Base-by-base conservation (phyloP, 1,284 basidiomycete species). In the Ustilago vetiveriae region DNA sequence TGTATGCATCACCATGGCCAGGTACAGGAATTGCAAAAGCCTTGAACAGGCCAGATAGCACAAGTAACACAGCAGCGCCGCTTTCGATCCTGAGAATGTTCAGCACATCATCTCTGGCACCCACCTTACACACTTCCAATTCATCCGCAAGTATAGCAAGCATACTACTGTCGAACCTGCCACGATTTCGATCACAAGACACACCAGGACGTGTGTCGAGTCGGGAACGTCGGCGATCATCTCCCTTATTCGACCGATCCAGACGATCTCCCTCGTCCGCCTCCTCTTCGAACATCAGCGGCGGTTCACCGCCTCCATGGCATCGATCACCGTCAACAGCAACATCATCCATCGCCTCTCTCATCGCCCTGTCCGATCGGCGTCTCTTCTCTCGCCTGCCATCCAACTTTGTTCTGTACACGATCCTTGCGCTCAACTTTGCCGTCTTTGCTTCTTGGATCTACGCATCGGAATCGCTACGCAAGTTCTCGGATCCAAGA, bases 401-500 rank as follows among this genome's bases (percentile, higher is more conserved):
- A 2, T 9, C 32, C 24, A 29, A 21, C 19, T 52, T 55, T 38
- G 59, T 74, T 5, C 36, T 74, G 8, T 53, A 64, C 19, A 54
- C 48, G 9, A 29, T 79, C 30, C 11, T 78, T 4, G 60, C 46
- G n/a, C 41, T 72, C 33, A 79, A 79, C 52, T 17, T 40, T 2
- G 9, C 51, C 30, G 72, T 79, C n/a, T 76, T 71, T 38, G 33
- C 29, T 14, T 22, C 23, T 2, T 78, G 76, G 77, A 27, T 54
- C 17, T 76, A 72, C 42, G 72, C 76, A 14, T 29, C 45, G 4
- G 47, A 65, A 16, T 21, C 37, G 2, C 9, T 60, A 10, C 35
- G 22, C 5, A 48, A 83, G 85, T n/a, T 87, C 83, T 60, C 83
- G 10, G 87, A 92, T 74, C 78, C 85, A 0, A 82, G 85, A 5